A percentile compares a stretch with the other conserved stretches of the same genome.
These are phyloP conservation scores for Coemansia sp. DNA, from an alignment of 192 early-diverging fungal species.

Conservation along the genomic window DNA sequence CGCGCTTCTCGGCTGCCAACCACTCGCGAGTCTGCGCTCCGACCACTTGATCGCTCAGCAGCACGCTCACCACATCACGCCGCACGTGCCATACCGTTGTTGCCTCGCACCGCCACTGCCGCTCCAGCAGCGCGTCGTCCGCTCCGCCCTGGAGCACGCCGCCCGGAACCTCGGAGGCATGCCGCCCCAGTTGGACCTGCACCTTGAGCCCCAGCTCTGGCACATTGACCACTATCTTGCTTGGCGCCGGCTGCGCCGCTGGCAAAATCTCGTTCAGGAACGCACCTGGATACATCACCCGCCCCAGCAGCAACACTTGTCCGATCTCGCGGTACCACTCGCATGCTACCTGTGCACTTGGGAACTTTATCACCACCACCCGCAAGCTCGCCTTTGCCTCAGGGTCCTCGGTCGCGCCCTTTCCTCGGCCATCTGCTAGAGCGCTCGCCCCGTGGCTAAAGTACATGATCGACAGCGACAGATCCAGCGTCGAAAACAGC, in stretches of 20 bases:
- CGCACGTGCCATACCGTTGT: slow-evolving; percentile 46
- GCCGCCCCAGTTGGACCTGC: slow-evolving; percentile 32
- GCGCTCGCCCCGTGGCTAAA: slow-evolving; percentile 6
- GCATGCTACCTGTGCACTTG: slow-evolving; percentile 37
- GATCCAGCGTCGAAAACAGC: slow-evolving; percentile 50
- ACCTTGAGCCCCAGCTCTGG: slow-evolving; percentile 53
- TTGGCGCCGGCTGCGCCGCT: slow-evolving; percentile 24
- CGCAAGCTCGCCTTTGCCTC: slow-evolving; percentile 14
- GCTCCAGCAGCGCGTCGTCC: slow-evolving; percentile 24
- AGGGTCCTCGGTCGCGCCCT: slow-evolving; percentile 11
- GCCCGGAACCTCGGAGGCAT: slow-evolving; percentile 15
- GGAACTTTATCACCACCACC: slow-evolving; percentile 40
- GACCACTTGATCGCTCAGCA: slow-evolving; percentile 32
- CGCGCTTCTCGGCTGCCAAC: slow-evolving; percentile 29
- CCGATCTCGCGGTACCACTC: slow-evolving; percentile 48
- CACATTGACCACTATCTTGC: slow-evolving; percentile 27
- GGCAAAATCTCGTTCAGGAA: slow-evolving; percentile 20
- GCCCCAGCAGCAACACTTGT: slow-evolving; percentile 24
- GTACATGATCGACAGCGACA: slow-evolving; percentile 49
- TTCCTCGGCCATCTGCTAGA: slow-evolving; percentile 1
- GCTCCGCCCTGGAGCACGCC: slow-evolving; percentile 15
- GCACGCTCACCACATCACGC: slow-evolving; percentile 18
- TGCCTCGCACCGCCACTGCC: slow-evolving; percentile 38
- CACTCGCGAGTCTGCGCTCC: slow-evolving; percentile 26
- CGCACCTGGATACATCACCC: slow-evolving; percentile 19